Evolutionary conservation across 1,139 yeast species (phyloP).

Genomic region (Lodderomyces margitis): DNA sequence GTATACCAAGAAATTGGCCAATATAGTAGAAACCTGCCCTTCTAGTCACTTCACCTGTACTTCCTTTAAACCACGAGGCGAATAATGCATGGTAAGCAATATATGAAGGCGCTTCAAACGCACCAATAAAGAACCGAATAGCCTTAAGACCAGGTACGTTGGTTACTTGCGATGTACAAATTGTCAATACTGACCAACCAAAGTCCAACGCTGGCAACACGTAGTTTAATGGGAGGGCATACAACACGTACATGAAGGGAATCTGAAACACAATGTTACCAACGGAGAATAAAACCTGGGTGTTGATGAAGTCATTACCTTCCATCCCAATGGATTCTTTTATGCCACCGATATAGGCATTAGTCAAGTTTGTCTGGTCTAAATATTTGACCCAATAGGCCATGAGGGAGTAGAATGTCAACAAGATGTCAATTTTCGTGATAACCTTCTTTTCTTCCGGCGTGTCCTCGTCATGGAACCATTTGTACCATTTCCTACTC

Average conservation of each 20-base stretch:
- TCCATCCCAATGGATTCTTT: constrained; percentile 55
- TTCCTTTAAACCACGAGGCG: constrained; percentile 56
- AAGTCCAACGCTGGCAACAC: constrained; percentile 59
- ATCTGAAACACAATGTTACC: constrained; percentile 60
- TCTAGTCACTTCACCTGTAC: constrained; percentile 53
- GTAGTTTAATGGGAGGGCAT: constrained; percentile 51
- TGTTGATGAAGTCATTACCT: constrained; percentile 65
- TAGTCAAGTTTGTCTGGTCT: constrained; percentile 58
- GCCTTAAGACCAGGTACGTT: constrained; percentile 52
- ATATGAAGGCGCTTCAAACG: constrained; percentile 60
- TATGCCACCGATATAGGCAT: constrained; percentile 71
- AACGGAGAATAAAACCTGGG: constrained; percentile 55
- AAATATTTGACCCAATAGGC: constrained; percentile 72
- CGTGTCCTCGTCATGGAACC: constrained; percentile 62
- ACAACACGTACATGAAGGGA: constrained; percentile 45
- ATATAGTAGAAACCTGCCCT: constrained; percentile 61
- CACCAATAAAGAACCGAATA: constrained; percentile 59
- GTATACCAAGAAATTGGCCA: constrained; percentile 59
- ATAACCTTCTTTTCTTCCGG: constrained; percentile 55
- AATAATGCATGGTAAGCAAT: constrained; percentile 60
- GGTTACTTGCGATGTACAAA: constrained; percentile 49
- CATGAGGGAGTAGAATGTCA: constrained; percentile 58
- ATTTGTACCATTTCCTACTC: constrained; percentile 55
- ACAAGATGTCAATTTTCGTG: constrained; percentile 58
- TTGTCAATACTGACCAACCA: constrained; percentile 66